Evolutionary conservation across 371 early-diverging fungal genomes (phyloP).

Genomic region (Rhizopus sp.): DNA sequence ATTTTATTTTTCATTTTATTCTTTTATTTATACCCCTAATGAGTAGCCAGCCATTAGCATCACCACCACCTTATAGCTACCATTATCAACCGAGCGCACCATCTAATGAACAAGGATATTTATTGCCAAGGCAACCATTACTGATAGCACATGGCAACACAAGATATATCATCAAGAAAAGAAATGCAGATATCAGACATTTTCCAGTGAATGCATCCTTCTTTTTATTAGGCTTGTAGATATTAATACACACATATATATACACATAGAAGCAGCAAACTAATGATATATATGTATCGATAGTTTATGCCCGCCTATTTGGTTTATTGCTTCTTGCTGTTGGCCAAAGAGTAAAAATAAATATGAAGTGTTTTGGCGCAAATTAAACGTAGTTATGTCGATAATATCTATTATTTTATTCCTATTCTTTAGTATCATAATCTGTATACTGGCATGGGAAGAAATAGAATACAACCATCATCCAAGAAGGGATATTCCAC

Average conservation of each 20-base stretch:
- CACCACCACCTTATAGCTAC: too few species aligned
- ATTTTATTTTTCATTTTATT: too few species aligned
- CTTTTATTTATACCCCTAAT: too few species aligned
- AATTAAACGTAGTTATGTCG: slow-evolving; percentile 15
- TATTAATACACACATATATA: background rate
- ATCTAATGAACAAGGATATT: background rate
- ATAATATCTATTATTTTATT: slow-evolving; percentile 7
- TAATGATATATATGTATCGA: background rate
- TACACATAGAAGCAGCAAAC: too few species aligned
- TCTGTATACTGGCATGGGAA: background rate
- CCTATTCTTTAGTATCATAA: background rate
- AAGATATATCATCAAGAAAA: slow-evolving; percentile 2
- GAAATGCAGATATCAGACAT: slow-evolving; percentile 1
- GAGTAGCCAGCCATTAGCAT: too few species aligned
- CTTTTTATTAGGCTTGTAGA: slow-evolving; percentile 26
- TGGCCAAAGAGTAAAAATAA: slow-evolving; percentile 10
- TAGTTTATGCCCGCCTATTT: slow-evolving; percentile 24
- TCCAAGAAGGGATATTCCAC: background rate
- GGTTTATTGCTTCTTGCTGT: slow-evolving; percentile 22
- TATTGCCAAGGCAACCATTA: background rate
- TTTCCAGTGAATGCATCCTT: slow-evolving; percentile 14
- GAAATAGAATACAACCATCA: background rate
- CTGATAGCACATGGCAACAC: background rate
- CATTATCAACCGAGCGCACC: background rate
- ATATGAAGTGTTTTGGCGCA: slow-evolving; percentile 26